Evolutionary conservation across 2,329 filamentous ascomycete genomes (phyloP), one percentile per base, ranked within the genome.

Genomic region (Aspergillus sp.): DNA sequence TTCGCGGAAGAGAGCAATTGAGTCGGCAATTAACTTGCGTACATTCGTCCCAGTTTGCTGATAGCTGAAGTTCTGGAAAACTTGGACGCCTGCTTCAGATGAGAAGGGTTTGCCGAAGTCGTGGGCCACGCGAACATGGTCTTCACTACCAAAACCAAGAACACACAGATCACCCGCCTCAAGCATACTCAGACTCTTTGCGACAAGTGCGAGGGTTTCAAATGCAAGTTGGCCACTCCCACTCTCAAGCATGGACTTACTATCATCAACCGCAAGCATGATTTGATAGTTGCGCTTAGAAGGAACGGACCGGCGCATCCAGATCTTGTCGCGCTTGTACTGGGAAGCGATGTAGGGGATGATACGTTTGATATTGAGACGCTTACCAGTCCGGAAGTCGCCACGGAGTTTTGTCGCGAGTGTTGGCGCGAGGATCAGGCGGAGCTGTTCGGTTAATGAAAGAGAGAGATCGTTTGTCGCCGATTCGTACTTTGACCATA

Each of bases 271-370:
- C 40, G 95, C 96, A 50, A 99, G 88, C 79, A 99, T 87, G 74
- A 99, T 96, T 76, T 99, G 96, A 77, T 99, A 99, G 57, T 88
- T 89, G 41, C 96, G 89, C 77, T 98, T 98, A 39, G 89, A 93
- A 1, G 96, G 96, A 50, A 96, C 87, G 34, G 86, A 89, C 56
- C 96, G 87, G 13, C 96, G 89, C 89, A 99, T 96, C 95, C 95
- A 99, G 77, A 99, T 99, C 82, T 99, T 99, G 84, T 99, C 95
- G 60, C 95, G 90, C 82, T 97, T 98, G 83, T 97, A 99, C 71
- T 90, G 89, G 0, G 93, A 98, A 1, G 96, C 95, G 66, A 99
- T 98, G 78, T 99, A 99, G 0, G 96, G 95, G 68, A 99, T 99
- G 77, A 99, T 99, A 66, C 93, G 91, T 77, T 98, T 98, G 80